Evolutionary conservation across 225 moss, liverwort and hornwort genomes (phyloP), one percentile per base, ranked within the genome.

Genomic region (Bryoerythrophyllum caledonicum): DNA sequence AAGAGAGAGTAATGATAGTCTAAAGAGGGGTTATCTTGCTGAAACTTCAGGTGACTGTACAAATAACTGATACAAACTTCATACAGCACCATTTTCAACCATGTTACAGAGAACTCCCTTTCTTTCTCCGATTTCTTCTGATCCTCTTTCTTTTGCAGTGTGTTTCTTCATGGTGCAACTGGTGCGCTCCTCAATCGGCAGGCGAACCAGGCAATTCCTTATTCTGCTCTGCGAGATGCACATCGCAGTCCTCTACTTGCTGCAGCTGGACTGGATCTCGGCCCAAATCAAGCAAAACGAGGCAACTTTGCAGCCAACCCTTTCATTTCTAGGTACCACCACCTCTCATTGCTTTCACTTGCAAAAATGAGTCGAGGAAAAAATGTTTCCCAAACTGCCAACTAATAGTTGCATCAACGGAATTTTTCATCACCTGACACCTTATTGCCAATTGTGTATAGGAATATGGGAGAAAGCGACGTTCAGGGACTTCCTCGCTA

Each of bases 161-260:
- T 73, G 72, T 32, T 85, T 81, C 70, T 85, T 85, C 65, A 73
- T 85, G 49, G 48, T 81, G 5, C 75, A 85, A 34, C 61, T 85
- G 81, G 81, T 85, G 66, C 77, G 81, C 53, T 81, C 84, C 30
- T 81, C 84, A 48, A 75, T 85, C 21, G 84, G 73, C 64, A 78
- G 63, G 60, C 57, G 74, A 61, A 78, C 81, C 19, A 64, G 84
- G 38, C 81, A 78, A 59, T 78, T 60, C 43, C 60, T 85, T 64
- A 78, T 85, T 63, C 66, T 85, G 16, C 49, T 85, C 14, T 85
- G 84, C 60, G 84, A 85, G 61, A 63, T 85, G 64, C 84, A 85
- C 65, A 69, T 85, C 66, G 84, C 84, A 32, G 77, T 78, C 48
- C 78, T 85, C 32, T 85, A 85, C 61, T 61, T 85, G 32, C 71